Evolutionary conservation across 768 basidiomycete genomes (phyloP), one percentile per base, ranked within the genome.

Genomic region (Dioszegia aurantiaca): DNA sequence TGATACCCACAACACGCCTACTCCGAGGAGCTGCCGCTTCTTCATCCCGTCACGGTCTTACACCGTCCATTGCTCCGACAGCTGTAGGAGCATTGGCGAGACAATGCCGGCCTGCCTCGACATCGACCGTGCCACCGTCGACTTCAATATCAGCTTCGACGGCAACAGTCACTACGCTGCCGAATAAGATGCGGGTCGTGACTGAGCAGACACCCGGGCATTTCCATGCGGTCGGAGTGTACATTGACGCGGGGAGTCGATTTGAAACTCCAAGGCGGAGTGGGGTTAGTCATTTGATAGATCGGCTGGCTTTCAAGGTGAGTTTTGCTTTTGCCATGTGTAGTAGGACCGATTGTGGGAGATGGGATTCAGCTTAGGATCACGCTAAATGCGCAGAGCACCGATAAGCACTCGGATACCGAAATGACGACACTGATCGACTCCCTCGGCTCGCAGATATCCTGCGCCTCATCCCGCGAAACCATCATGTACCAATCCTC

Each of bases 401-500:
- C 92, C 28, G 76, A 77, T 17, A 82, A 82, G 24, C 84, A 87
- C 55, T 82, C 87, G 1, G 84, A 85, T 48, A 85, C 83, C 21
- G 82, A 88, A 62, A 93, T 97, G 87, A 83, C 86, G 3, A 79
- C 80, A 2, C 86, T 87, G 37, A 87, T 94, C 69, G 86, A 90
- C 73, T 81, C 82, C 2, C 82, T 94, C 31, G 93, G 94, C 39
- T 90, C 91, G 16, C 90, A 94, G 78, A 91, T 98, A 58, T 81
- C 87, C 77, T 91, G 88, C 71, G 86, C 90, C 17, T 89, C 90
- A 17, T 87, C 90, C 1, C 82, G 95, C 44, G 95, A 99, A 76
- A 84, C 90, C 21, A 91, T 97, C 72, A 90, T 95, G 88, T 99
- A 98, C 74, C 95, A 98, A 78, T 94, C 94, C 11, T 90, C 91